Evolutionary conservation across 202 grass and related monocot genomes (phyloP).

Genomic region (Zoysia matrella): DNA sequence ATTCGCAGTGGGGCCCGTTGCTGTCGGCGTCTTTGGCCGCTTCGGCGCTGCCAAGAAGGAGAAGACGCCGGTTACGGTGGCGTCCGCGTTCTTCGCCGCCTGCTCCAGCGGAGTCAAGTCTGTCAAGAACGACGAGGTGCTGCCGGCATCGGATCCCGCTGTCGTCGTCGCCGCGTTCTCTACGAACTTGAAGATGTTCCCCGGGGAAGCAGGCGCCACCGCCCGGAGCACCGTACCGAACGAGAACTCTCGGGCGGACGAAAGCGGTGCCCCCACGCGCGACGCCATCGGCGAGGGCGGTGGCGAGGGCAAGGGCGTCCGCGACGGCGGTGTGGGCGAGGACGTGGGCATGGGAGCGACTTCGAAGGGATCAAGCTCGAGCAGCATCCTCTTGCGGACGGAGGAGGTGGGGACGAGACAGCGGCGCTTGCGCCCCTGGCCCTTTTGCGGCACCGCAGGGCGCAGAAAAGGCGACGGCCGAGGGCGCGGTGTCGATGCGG

Average conservation of each 20-base stretch:
- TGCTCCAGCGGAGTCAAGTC: background rate
- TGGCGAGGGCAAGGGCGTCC: background rate
- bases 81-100: background rate
- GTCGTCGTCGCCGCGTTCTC: background rate
- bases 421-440: slow-evolving; percentile 31
- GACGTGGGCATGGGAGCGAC: background rate
- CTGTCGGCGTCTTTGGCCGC: slow-evolving; percentile 21
- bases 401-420: background rate
- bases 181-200: background rate
- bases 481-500: slow-evolving; percentile 4
- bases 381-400: slow-evolving; percentile 41
- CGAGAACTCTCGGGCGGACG: slow-evolving; percentile 4
- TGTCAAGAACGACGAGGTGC: slow-evolving; percentile 1
- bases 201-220: background rate
- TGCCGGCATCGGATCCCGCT: background rate
- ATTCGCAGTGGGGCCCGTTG: background rate
- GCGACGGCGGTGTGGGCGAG: background rate
- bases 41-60: slow-evolving; percentile 35
- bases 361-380: slow-evolving; percentile 29
- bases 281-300: background rate
- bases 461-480: slow-evolving; percentile 27
- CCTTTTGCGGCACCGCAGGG: slow-evolving; percentile 28
- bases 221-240: background rate
- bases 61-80: background rate
- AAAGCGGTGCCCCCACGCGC: no score